Evolutionary conservation across 1,284 basidiomycete genomes (phyloP).

Genomic region (Neonothopanus nambi): DNA sequence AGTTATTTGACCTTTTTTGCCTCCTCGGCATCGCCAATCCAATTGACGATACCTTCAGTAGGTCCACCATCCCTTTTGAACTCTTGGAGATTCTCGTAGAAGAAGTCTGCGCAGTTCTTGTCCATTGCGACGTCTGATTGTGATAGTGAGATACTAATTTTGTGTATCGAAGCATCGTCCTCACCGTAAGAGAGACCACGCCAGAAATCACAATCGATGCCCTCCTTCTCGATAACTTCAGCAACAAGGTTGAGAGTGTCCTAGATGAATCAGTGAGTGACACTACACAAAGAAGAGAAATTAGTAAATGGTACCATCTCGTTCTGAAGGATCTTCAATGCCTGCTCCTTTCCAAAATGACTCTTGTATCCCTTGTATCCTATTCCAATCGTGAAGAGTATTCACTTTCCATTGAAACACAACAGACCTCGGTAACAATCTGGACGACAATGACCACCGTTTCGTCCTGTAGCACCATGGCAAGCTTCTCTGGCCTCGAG

Average conservation of each 20-base stretch:
- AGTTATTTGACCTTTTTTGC: slow-evolving; percentile 21
- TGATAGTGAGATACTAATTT: no score
- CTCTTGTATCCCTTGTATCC: slow-evolving; percentile 28
- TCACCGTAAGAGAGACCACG: slow-evolving; percentile 24
- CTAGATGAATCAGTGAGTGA: slow-evolving; percentile 6
- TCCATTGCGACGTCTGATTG: slow-evolving; percentile 26
- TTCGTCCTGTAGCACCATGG: slow-evolving; percentile 23
- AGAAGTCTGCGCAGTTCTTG: slow-evolving; percentile 20
- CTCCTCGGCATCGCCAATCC: slow-evolving; percentile 23
- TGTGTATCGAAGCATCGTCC: neutral
- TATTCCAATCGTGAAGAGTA: neutral
- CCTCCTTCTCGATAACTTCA: slow-evolving; percentile 26
- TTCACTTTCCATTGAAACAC: neutral
- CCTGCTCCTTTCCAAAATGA: slow-evolving; percentile 28
- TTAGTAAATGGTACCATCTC: slow-evolving; percentile 21
- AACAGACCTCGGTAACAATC: slow-evolving; percentile 28
- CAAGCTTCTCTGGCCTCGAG: slow-evolving; percentile 24
- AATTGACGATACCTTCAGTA: slow-evolving; percentile 25
- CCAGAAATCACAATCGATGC: slow-evolving; percentile 33
- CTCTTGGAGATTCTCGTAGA: slow-evolving; percentile 20
- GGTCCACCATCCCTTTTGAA: slow-evolving; percentile 27
- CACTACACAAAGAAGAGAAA: neutral
- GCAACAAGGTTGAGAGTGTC: slow-evolving; percentile 26
- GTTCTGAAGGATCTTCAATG: slow-evolving; percentile 29
- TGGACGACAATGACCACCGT: slow-evolving; percentile 29